Percentiles rank a stretch among this genome's conserved stretches.
phyloP scores from a whole-genome alignment of 176 grass and related monocot species.

The Juncus effusus region DNA sequence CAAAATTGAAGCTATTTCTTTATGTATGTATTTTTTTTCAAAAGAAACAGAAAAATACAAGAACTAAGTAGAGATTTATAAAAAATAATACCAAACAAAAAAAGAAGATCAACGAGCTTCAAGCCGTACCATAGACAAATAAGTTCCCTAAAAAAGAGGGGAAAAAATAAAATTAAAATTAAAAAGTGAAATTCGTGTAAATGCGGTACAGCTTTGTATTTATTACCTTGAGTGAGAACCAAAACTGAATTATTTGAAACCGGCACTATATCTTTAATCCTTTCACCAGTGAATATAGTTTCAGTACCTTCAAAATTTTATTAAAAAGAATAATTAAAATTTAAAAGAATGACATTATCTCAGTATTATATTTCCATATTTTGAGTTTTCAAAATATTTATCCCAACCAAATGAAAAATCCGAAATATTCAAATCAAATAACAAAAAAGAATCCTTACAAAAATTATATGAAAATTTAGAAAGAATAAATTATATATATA shows the following conservation, averaged over 20 bases:
- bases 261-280: slow-evolving; percentile 71
- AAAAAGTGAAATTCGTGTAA: not conserved
- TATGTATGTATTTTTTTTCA: not conserved
- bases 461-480: not conserved
- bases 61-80: not conserved
- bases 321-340: slow-evolving; percentile 20
- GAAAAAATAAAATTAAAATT: not conserved
- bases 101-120: slow-evolving; percentile 11
- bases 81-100: slow-evolving; percentile 22
- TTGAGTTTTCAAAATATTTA: no score
- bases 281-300: slow-evolving; percentile 82
- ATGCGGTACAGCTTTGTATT: not conserved
- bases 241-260: slow-evolving; percentile 62
- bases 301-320: slow-evolving; percentile 50
- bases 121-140: slow-evolving; percentile 39
- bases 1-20: not conserved
- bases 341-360: not conserved
- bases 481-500: slow-evolving; percentile 18
- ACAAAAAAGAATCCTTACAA: not conserved
- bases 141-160: slow-evolving; percentile 37
- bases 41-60: not conserved
- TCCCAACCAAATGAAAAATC: no score
- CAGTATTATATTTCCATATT: no score
- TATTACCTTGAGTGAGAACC: slow-evolving; percentile 84
- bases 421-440: no score